Base-by-base conservation (phyloP, 2,329 filamentous ascomycete genomes). In the Penicillium oxalicum region DNA sequence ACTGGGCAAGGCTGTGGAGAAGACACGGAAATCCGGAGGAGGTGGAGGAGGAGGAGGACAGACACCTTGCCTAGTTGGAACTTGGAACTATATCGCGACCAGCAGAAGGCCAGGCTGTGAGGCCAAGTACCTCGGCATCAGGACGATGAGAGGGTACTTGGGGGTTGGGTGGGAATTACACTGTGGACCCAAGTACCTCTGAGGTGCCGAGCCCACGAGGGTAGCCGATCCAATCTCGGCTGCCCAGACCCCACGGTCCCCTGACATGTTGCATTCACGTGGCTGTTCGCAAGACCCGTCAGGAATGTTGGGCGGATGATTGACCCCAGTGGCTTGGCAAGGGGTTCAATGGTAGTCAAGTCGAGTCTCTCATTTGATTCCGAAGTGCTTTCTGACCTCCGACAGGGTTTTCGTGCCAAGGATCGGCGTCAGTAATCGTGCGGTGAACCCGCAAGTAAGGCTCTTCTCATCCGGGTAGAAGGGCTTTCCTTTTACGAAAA, bases 91-190 rank as follows among this genome's bases (percentile, higher is more conserved):
- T 48, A 52, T 45, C 41, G 26, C 37, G 41, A 11, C 42, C 4
- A 8, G 8, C n/a, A 27, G 35, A 32, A 27, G 18, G 36, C 26
- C 29, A 24, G 37, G 26, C 45, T 39, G 36, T 25, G 33, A 41
- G 35, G 47, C 38, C 29, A 29, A 29, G 32, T 25, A 55, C 56
- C 56, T 59, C 56, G 56, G 56, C 55, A 49, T 26, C 28, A 51
- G 29, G 3, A 32, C 29, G 29, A 27, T 13, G 6, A 2, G 11
- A 5, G 18, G 41, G 50, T 59, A 58, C 55, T 29, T 51, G 6
- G 2, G 2, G 18, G 24, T 12, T 42, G 0, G 18, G 38, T 48
- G 48, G 44, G 9, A 2, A 4, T 11, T 28, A 28, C 40, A 48
- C 50, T 51, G 0, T 47, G 42, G 39, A 11, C 2, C 5, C 8